Evolutionary conservation across 345 rosid genomes (phyloP).

Genomic region (Camelina neglecta): DNA sequence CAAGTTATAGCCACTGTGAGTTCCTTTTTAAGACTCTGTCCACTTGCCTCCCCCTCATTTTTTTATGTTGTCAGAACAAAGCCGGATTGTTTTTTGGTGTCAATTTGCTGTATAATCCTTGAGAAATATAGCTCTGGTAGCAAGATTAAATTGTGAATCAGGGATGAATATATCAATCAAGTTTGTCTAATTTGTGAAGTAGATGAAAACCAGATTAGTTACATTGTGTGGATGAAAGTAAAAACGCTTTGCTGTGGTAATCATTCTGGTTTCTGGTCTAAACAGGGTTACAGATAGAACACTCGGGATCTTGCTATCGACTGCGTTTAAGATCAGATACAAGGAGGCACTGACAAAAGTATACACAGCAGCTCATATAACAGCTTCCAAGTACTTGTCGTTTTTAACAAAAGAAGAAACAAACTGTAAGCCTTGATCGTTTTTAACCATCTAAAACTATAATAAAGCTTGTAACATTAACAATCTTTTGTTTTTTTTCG

Average conservation of each 20-base stretch:
- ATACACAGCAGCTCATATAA: constrained; percentile 64
- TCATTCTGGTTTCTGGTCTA: background rate
- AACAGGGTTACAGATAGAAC: constrained; percentile 71
- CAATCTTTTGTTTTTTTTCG: background rate
- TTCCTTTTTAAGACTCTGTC: constrained; percentile 16
- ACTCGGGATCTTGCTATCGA: constrained; percentile 66
- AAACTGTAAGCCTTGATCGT: constrained; percentile 50
- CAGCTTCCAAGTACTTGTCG: constrained; percentile 61
- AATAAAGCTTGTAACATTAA: background rate
- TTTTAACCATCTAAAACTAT: background rate
- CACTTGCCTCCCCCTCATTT: background rate
- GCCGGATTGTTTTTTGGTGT: background rate
- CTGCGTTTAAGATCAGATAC: constrained; percentile 76
- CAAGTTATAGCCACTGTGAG: constrained; percentile 89
- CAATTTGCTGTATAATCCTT: constrained; percentile 4
- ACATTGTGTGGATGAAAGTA: background rate
- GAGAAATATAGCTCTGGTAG: background rate
- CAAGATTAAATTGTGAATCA: background rate
- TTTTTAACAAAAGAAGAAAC: constrained; percentile 77
- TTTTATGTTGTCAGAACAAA: background rate
- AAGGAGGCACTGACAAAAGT: constrained; percentile 82
- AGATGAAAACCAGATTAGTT: background rate
- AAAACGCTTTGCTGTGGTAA: background rate
- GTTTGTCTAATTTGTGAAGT: background rate
- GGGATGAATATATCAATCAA: background rate